A percentile compares a stretch with the other conserved stretches of the same genome.
phyloP scores from a whole-genome alignment of 495 filamentous ascomycete species.

The Cercophora samala region DNA sequence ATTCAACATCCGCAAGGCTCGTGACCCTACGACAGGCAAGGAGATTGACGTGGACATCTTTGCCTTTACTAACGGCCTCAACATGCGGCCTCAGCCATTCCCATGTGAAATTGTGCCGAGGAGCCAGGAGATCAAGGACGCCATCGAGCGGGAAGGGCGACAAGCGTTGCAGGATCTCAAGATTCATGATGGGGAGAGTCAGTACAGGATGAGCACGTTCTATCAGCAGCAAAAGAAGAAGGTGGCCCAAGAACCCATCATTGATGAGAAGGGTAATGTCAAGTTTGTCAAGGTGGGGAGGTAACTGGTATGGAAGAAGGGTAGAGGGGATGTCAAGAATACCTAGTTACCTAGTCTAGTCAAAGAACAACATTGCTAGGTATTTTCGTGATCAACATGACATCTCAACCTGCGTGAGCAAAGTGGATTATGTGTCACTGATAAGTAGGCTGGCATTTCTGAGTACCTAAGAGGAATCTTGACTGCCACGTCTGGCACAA shows the following conservation, averaged over 20 bases:
- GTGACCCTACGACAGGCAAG: conserved; percentile 43
- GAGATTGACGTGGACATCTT: conserved; percentile 55
- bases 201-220: conserved; percentile 55
- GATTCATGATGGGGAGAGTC: conserved; percentile 56
- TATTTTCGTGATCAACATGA: too few species aligned
- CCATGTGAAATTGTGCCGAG: conserved; percentile 48
- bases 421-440: too few species aligned
- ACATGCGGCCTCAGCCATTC: conserved; percentile 55
- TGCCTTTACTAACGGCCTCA: conserved; percentile 52
- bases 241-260: conserved; percentile 28
- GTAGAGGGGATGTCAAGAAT: neutral
- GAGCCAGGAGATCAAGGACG: conserved; percentile 46
- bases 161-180: conserved; percentile 53
- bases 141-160: conserved; percentile 54
- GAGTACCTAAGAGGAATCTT: too few species aligned
- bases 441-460: too few species aligned
- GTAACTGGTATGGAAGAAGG: neutral
- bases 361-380: too few species aligned
- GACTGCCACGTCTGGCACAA: too few species aligned
- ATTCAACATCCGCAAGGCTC: conserved; percentile 50
- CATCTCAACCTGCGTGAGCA: too few species aligned
- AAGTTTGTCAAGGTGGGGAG: conserved; percentile 28
- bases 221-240: conserved; percentile 40
- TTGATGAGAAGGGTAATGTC: conserved; percentile 33
- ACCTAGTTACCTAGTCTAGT: neutral